Percentiles rank a stretch among this genome's conserved stretches.
Evolutionary conservation across 768 basidiomycete genomes (phyloP).

Genomic region (Cyclocybe aegerita): DNA sequence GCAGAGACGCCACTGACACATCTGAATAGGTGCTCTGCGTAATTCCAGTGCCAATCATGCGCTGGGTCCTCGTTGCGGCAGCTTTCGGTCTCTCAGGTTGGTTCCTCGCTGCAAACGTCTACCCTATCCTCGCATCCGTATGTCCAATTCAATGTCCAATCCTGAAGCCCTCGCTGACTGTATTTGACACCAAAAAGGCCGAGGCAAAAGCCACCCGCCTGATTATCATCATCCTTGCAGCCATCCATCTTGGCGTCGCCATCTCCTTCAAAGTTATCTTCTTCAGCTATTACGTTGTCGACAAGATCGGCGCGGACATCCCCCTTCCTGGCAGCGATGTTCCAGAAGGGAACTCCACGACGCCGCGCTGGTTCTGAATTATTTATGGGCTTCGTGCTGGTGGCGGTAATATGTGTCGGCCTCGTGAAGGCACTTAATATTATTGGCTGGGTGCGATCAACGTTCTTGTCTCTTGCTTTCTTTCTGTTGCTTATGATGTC

Average conservation of each 20-base stretch:
- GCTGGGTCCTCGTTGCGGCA: conserved; percentile 75
- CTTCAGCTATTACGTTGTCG: conserved; percentile 52
- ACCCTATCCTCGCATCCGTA: conserved; percentile 85
- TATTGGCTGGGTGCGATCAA: conserved; percentile 12
- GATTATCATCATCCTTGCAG: conserved; percentile 72
- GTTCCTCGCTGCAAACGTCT: conserved; percentile 83
- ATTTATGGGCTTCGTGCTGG: neutral
- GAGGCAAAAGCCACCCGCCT: conserved; percentile 86
- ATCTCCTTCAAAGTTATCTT: conserved; percentile 83
- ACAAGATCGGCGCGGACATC: conserved; percentile 41
- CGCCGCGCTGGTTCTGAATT: conserved; percentile 7
- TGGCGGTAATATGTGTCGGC: neutral
- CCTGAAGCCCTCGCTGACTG: neutral
- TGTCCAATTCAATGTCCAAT: conserved; percentile 20
- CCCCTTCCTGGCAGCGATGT: conserved; percentile 41
- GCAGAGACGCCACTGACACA: neutral
- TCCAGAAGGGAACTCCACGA: conserved; percentile 25
- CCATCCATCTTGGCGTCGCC: conserved; percentile 77
- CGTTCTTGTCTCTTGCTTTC: neutral
- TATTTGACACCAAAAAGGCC: conserved; percentile 45
- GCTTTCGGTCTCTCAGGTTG: conserved; percentile 83
- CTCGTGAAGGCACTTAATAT: neutral
- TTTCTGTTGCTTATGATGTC: conserved; percentile 8
- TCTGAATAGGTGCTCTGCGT: conserved; percentile 71
- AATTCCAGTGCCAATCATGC: conserved; percentile 76